Conservation (phyloP, 805 yeast genomes). For the Lachancea quebecensis region DNA sequence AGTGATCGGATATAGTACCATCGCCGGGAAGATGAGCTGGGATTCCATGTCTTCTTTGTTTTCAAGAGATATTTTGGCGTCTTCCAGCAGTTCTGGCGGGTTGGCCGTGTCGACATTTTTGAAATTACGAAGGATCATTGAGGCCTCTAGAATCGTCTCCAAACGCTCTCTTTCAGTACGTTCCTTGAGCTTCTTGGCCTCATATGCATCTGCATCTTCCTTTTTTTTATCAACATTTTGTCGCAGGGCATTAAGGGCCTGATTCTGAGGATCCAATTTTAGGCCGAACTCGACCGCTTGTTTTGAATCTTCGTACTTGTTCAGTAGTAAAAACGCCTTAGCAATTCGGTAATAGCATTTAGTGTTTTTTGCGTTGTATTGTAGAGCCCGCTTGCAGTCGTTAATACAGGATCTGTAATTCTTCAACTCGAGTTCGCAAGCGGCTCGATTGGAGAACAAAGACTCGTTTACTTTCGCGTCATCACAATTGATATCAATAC, state of each 20-base stretch:
- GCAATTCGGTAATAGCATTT: constrained; percentile 86
- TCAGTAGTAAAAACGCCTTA: constrained; percentile 66
- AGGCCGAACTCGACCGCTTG: constrained; percentile 62
- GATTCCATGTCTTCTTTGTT: constrained; percentile 64
- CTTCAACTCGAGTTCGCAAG: constrained; percentile 77
- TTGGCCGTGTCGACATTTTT: constrained; percentile 41
- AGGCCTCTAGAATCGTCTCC: constrained; percentile 43
- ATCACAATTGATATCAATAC: constrained; percentile 62
- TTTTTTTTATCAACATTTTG: constrained; percentile 37
- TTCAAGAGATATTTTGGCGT: constrained; percentile 51
- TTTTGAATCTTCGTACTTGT: constrained; percentile 63
- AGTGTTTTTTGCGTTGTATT: constrained; percentile 57
- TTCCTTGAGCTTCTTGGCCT: constrained; percentile 17
- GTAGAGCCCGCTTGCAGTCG: constrained; percentile 71
- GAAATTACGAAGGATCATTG: constrained; percentile 55
- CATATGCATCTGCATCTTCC: constrained; percentile 28
- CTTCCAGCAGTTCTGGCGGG: constrained; percentile 51
- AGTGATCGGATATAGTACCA: constrained; percentile 72
- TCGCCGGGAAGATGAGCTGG: constrained; percentile 73
- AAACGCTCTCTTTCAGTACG: constrained; percentile 36
- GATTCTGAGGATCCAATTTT: constrained; percentile 51
- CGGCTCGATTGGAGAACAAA: constrained; percentile 76
- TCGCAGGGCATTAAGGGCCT: constrained; percentile 44
- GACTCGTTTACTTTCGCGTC: constrained; percentile 51
- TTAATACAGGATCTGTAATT: constrained; percentile 82